A percentile compares a stretch with the other conserved stretches of the same genome.
Conservation (phyloP, 176 grass and related monocot genomes). For the Musa itinerans region DNA sequence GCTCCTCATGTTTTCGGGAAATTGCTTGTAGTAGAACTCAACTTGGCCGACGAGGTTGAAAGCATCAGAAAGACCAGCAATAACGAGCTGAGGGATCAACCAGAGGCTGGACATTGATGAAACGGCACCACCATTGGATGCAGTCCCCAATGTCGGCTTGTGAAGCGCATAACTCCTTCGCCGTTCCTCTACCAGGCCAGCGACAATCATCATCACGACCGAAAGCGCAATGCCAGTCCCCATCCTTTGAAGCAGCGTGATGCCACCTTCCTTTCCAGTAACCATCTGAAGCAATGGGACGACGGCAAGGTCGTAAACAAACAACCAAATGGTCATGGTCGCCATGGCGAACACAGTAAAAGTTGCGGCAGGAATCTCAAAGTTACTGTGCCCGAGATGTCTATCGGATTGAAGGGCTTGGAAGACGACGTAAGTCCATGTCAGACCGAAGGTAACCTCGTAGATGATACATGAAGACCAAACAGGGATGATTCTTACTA, state of each 20-base stretch:
- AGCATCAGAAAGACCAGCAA: slow-evolving; percentile 47
- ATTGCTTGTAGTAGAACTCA: slow-evolving; percentile 80
- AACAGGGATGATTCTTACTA: slow-evolving; percentile 44
- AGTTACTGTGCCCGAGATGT: slow-evolving; percentile 18
- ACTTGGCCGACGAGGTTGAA: slow-evolving; percentile 61
- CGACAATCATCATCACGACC: slow-evolving; percentile 29
- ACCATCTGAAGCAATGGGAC: slow-evolving; percentile 35
- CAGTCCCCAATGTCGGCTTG: slow-evolving; percentile 7
- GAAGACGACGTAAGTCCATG: slow-evolving; percentile 44
- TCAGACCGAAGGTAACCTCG: slow-evolving; percentile 34
- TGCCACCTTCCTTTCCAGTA: slow-evolving; percentile 34
- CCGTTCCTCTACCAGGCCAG: slow-evolving; percentile 32
- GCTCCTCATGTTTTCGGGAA: slow-evolving; percentile 79
- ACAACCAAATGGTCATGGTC: slow-evolving; percentile 43
- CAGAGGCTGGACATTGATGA: slow-evolving; percentile 45
- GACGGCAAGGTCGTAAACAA: slow-evolving; percentile 47
- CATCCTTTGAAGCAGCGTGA: slow-evolving; percentile 33
- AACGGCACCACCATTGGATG: not conserved
- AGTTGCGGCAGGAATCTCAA: slow-evolving; percentile 47
- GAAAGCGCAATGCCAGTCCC: slow-evolving; percentile 29
- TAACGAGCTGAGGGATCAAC: slow-evolving; percentile 49
- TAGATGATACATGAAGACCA: slow-evolving; percentile 53
- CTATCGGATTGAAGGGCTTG: slow-evolving; percentile 51
- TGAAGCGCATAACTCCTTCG: slow-evolving; percentile 20
- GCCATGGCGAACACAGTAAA: slow-evolving; percentile 78